These are phyloP conservation scores for Leccinum broughii DNA, from an alignment of 768 basidiomycete genomes.

Conservation along the genomic window DNA sequence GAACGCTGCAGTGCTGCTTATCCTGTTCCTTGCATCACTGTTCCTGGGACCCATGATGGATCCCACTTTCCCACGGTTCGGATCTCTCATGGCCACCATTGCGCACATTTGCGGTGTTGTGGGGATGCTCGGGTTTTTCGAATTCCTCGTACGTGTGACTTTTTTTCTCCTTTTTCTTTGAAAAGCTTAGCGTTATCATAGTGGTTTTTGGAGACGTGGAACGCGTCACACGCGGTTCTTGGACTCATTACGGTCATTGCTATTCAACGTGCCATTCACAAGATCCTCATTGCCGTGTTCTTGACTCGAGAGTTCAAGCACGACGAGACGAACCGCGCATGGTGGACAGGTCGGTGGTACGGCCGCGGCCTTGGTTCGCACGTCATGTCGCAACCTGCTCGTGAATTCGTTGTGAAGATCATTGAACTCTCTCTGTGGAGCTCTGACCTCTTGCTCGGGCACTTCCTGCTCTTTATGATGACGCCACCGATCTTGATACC, in stretches of 20 bases:
- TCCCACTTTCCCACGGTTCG: slow-evolving; percentile 83
- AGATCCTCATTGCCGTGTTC: slow-evolving; percentile 91
- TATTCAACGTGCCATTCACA: slow-evolving; percentile 91
- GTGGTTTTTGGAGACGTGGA: slow-evolving; percentile 96
- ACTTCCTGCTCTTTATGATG: slow-evolving; percentile 87
- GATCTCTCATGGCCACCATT: slow-evolving; percentile 87
- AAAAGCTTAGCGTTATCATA: slow-evolving; percentile 34
- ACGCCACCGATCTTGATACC: slow-evolving; percentile 88
- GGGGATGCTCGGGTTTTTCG: slow-evolving; percentile 93
- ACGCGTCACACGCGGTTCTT: slow-evolving; percentile 88
- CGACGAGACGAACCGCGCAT: slow-evolving; percentile 96
- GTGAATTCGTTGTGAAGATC: slow-evolving; percentile 97
- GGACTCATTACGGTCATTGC: slow-evolving; percentile 90
- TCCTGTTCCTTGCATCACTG: slow-evolving; percentile 87
- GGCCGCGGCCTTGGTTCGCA: slow-evolving; percentile 88
- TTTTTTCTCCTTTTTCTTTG: background rate
- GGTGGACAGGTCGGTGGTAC: slow-evolving; percentile 99
- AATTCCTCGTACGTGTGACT: slow-evolving; percentile 74
- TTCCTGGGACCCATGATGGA: slow-evolving; percentile 92
- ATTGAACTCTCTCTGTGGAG: slow-evolving; percentile 96
- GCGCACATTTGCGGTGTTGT: slow-evolving; percentile 81
- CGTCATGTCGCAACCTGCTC: slow-evolving; percentile 96
- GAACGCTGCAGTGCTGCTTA: slow-evolving; percentile 85
- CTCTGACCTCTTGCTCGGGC: slow-evolving; percentile 87
- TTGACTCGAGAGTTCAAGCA: slow-evolving; percentile 98